Conservation (phyloP, 768 basidiomycete species). For the Leccinum incarnatum region DNA sequence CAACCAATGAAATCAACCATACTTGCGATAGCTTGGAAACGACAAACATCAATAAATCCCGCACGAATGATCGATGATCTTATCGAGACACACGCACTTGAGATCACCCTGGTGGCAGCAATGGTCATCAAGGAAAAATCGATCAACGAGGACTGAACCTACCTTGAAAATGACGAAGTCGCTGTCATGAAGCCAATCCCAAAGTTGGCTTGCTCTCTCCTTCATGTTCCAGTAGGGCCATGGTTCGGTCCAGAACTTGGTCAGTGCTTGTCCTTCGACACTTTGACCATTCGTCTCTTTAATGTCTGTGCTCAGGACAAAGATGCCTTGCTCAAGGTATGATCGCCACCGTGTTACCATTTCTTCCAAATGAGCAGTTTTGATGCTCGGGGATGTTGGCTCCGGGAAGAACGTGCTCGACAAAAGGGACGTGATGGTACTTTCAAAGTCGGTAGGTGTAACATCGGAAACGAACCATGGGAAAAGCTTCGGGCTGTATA, state of each 20-base stretch:
- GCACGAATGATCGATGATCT: background rate
- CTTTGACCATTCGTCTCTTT: slow-evolving; percentile 29
- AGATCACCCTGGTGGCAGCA: slow-evolving; percentile 68
- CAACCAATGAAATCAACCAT: slow-evolving; percentile 24
- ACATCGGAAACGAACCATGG: slow-evolving; percentile 99
- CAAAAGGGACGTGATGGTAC: slow-evolving; percentile 55
- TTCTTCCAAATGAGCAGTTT: slow-evolving; percentile 43
- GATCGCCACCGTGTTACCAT: slow-evolving; percentile 71
- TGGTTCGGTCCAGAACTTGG: slow-evolving; percentile 71
- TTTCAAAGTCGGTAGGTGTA: slow-evolving; percentile 77
- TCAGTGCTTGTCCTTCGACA: slow-evolving; percentile 23
- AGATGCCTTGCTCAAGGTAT: slow-evolving; percentile 69
- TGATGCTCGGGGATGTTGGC: slow-evolving; percentile 22
- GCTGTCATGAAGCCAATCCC: slow-evolving; percentile 48
- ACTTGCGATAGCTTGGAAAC: slow-evolving; percentile 78
- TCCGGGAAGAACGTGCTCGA: slow-evolving; percentile 54
- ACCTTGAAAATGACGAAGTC: slow-evolving; percentile 86
- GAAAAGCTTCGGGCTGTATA: slow-evolving; percentile 79
- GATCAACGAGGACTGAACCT: slow-evolving; percentile 2
- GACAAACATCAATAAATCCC: slow-evolving; percentile 3
- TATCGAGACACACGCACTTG: slow-evolving; percentile 57
- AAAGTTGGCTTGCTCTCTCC: slow-evolving; percentile 48
- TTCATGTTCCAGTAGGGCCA: slow-evolving; percentile 78
- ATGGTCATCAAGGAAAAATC: background rate
- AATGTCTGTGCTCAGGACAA: slow-evolving; percentile 53